Percentiles rank a stretch among this genome's conserved stretches.
Conservation (phyloP, 257 asterid species). For the Penstemon davidsonii region DNA sequence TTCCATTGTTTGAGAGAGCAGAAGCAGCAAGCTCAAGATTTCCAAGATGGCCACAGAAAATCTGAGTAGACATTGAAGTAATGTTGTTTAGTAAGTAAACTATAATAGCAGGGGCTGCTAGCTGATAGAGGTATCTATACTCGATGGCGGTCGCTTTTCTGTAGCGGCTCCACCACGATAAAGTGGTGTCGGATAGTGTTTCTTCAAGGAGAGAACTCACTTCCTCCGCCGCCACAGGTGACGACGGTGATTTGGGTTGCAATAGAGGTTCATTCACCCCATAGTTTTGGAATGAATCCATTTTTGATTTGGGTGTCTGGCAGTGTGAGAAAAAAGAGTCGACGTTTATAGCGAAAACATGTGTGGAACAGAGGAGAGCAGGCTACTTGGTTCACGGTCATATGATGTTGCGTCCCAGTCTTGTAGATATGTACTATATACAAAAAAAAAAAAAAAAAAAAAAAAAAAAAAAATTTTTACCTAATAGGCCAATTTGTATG, state of each 20-base stretch:
- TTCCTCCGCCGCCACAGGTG: conserved; percentile 19
- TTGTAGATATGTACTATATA: too few relatives aligned
- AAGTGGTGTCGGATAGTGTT: conserved; percentile 28
- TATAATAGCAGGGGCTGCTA: conserved; percentile 56
- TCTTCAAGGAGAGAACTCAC: conserved; percentile 41
- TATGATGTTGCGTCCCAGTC: too few relatives aligned
- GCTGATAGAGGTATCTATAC: conserved; percentile 31
- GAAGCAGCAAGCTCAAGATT: conserved; percentile 64
- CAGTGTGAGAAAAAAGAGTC: neutral
- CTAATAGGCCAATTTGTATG: too few relatives aligned
- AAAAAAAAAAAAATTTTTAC: too few relatives aligned
- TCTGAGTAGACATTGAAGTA: conserved; percentile 54
- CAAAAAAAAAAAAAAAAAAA: too few relatives aligned
- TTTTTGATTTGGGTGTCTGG: conserved; percentile 9
- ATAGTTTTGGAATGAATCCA: conserved; percentile 31
- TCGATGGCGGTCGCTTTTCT: conserved; percentile 39
- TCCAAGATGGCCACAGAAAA: conserved; percentile 67
- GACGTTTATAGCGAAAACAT: too few relatives aligned
- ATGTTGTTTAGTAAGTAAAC: conserved; percentile 47
- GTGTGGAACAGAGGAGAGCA: too few relatives aligned
- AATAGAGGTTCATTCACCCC: conserved; percentile 29
- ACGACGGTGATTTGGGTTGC: neutral
- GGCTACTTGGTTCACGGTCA: too few relatives aligned
- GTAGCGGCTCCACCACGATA: conserved; percentile 35
- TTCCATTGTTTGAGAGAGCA: conserved; percentile 51